Percentiles rank a stretch among this genome's conserved stretches.
Evolutionary conservation across 2,329 filamentous ascomycete genomes (phyloP).

Genomic region (Stagonosporopsis cucurbitacearum): DNA sequence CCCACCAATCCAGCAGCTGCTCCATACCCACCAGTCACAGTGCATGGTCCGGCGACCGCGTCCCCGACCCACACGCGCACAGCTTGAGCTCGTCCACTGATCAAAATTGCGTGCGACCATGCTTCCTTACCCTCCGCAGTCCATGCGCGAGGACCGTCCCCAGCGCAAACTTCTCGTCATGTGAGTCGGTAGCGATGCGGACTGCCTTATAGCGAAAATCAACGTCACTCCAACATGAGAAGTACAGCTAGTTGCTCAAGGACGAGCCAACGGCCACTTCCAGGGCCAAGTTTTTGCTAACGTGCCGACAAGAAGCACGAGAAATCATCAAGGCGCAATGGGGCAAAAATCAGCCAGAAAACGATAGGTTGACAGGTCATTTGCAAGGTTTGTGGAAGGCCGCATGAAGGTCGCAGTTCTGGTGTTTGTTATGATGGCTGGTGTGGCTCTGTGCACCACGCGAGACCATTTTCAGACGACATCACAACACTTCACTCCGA

Average conservation of each 20-base stretch:
- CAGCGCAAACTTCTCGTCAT: slow-evolving; percentile 50
- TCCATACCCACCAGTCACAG: slow-evolving; percentile 28
- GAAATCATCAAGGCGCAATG: slow-evolving; percentile 24
- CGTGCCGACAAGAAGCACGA: slow-evolving; percentile 25
- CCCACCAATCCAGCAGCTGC: slow-evolving; percentile 34
- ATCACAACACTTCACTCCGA: slow-evolving; percentile 37
- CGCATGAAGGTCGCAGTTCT: slow-evolving; percentile 39
- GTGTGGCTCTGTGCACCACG: slow-evolving; percentile 40
- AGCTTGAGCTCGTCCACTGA: slow-evolving; percentile 46
- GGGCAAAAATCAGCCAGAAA: slow-evolving; percentile 29
- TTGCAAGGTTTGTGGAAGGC: slow-evolving; percentile 39
- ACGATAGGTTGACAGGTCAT: slow-evolving; percentile 42
- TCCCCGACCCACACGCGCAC: slow-evolving; percentile 46
- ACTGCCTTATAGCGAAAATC: slow-evolving; percentile 49
- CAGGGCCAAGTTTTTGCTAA: slow-evolving; percentile 29
- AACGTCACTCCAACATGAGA: slow-evolving; percentile 43
- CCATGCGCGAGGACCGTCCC: slow-evolving; percentile 46
- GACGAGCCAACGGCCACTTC: slow-evolving; percentile 22
- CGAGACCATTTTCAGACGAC: slow-evolving; percentile 37
- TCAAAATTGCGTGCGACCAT: slow-evolving; percentile 50
- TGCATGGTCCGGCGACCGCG: slow-evolving; percentile 37
- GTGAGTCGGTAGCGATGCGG: slow-evolving; percentile 47
- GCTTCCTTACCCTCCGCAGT: slow-evolving; percentile 37
- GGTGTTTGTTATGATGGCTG: slow-evolving; percentile 46
- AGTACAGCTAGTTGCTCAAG: slow-evolving; percentile 16